Evolutionary conservation across 139 green algal species (phyloP).

Genomic region (Parachlorella kessleri): DNA sequence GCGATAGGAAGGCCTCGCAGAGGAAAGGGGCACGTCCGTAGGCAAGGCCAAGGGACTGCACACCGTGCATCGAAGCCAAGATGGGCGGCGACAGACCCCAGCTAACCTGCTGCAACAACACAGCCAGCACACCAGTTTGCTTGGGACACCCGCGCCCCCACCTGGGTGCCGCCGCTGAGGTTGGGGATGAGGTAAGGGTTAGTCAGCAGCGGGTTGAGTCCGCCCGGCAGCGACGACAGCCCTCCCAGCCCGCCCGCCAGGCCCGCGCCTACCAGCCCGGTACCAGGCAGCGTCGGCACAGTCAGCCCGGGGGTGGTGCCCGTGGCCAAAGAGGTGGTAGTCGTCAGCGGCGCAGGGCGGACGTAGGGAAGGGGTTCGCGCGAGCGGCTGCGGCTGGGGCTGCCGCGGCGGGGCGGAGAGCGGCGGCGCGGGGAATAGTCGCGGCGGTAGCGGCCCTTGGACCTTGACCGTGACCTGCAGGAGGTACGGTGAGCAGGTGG

Average conservation of each 20-base stretch:
- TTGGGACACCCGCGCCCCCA: no score
- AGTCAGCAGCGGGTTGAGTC: not conserved
- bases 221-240: not conserved
- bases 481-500: no score
- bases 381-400: not conserved
- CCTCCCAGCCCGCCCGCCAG: not conserved
- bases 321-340: no score
- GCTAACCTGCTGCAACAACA: no score
- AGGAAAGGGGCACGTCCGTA: no score
- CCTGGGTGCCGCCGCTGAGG: not conserved
- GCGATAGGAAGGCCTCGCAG: no score
- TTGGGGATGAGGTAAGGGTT: conserved; percentile 17
- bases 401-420: not conserved
- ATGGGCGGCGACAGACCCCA: no score
- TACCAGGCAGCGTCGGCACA: not conserved
- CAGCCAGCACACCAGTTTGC: no score
- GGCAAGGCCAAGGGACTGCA: no score
- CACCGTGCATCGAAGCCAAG: no score
- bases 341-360: not conserved
- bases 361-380: not conserved
- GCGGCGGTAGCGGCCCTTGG: not conserved
- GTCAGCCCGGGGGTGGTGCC: not conserved
- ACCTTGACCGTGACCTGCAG: not conserved
- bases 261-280: no score
- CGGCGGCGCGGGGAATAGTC: not conserved